These are phyloP conservation scores for Cyberlindnera mycetangii DNA, from an alignment of 805 yeast genomes.

Conservation along the genomic window DNA sequence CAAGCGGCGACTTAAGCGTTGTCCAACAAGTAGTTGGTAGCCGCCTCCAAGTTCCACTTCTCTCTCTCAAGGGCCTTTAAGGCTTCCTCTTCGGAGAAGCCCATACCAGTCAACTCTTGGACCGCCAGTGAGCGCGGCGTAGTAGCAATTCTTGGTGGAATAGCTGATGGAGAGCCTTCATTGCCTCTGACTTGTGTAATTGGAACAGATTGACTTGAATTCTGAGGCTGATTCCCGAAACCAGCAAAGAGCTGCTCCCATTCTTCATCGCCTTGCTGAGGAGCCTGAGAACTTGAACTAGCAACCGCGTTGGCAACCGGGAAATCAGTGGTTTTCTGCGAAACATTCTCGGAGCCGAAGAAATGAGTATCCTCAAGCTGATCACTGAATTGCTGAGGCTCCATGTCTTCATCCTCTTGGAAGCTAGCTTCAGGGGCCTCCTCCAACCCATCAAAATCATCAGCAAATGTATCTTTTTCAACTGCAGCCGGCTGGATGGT, in stretches of 20 bases:
- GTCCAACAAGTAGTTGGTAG: slow-evolving; percentile 83
- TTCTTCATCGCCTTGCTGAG: slow-evolving; percentile 52
- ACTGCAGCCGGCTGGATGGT: not conserved
- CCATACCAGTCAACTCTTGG: slow-evolving; percentile 86
- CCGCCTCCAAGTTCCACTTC: slow-evolving; percentile 76
- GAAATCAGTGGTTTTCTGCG: not conserved
- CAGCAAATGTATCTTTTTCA: slow-evolving; percentile 33
- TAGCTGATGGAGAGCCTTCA: slow-evolving; percentile 13
- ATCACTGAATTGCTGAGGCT: slow-evolving; percentile 19
- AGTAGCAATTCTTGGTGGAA: slow-evolving; percentile 34
- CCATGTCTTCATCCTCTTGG: slow-evolving; percentile 30
- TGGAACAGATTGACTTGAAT: slow-evolving; percentile 5
- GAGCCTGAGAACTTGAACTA: not conserved
- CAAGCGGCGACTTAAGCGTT: slow-evolving; percentile 37
- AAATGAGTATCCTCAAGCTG: slow-evolving; percentile 24
- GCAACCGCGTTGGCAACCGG: not conserved
- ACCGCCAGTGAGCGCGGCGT: slow-evolving; percentile 56
- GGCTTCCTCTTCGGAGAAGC: slow-evolving; percentile 68
- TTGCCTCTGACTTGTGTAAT: slow-evolving; percentile 15
- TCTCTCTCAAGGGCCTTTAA: slow-evolving; percentile 63
- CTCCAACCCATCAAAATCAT: slow-evolving; percentile 43
- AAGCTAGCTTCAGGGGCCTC: slow-evolving; percentile 35
- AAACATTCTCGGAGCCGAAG: slow-evolving; percentile 24
- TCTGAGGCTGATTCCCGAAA: slow-evolving; percentile 53
- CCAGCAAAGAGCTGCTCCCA: slow-evolving; percentile 96